Evolutionary conservation across 176 grass and related monocot species (phyloP), one percentile per base, ranked within the genome.

Genomic region (Thalia dealbata): DNA sequence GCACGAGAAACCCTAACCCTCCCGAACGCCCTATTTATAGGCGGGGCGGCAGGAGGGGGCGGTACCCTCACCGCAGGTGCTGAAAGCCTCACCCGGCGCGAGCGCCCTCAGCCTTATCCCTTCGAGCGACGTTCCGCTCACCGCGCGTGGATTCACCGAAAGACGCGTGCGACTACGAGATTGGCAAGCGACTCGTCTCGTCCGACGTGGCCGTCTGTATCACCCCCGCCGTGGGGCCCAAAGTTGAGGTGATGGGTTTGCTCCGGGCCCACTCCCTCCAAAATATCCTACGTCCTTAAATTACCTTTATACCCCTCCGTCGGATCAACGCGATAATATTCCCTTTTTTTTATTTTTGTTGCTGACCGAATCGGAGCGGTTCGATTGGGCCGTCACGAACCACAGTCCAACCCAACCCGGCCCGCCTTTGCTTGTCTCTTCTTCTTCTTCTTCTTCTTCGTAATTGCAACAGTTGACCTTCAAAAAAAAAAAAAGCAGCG

Each of bases 21-120:
- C n/a, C 75, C 78, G 74, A 41, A 48, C 3, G 0, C 0, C 9
- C 0, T 0, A 23, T 90, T 90, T 97, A 97, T 89, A 91, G 90
- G 21, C 21, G 50, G 15, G 60, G 18, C 19, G 38, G 38, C 13
- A 22, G 26, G 14, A 4, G 11, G 24, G 14, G 3, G 6, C 45
- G 70, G 70, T 72, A 27, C 10, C 67, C 43, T 70, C n/a, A 70
- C 67, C 42, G 43, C 4, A 19, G 28, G 27, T 18, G 13, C 12
- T 14, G 14, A 30, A 14, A 32, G 7, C 28, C 14, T 15, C 1
- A 12, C 35, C 62, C 14, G 14, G 8, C 10, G 10, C 62, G 27
- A 26, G 8, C 10, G 10, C 4, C 54, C 54, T 58, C 6, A n/a
- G 16, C 54, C 54, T 58, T n/a, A 58, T 19, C 54, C 18, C 54